A percentile compares a stretch with the other conserved stretches of the same genome.
Evolutionary conservation across 164 flowering plant genomes (phyloP).

Genomic region (Vitis riparia): DNA sequence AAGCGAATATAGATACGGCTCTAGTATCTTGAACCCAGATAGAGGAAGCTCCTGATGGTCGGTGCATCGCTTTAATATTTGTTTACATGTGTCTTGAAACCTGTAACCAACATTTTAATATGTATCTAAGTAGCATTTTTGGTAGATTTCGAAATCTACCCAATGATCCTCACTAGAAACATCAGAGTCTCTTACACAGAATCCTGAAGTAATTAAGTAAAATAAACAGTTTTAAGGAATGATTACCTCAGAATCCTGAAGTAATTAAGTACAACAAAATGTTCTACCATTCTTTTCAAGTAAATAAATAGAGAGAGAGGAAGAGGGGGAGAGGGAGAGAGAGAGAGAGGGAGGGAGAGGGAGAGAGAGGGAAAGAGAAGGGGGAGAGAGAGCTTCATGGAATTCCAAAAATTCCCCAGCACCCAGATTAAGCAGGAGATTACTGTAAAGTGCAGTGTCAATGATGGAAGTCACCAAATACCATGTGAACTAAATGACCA

Average conservation of each 20-base stretch:
- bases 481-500: too few species aligned
- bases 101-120: conserved; percentile 18
- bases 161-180: neutral
- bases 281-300: too few species aligned
- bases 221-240: neutral
- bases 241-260: too few species aligned
- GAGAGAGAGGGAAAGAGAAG: neutral
- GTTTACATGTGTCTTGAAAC: conserved; percentile 25
- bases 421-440: neutral
- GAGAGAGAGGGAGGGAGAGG: neutral
- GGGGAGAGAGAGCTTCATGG: conserved; percentile 1
- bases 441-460: too few species aligned
- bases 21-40: neutral
- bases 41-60: conserved; percentile 12
- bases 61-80: conserved; percentile 14
- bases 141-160: neutral
- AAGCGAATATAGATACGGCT: too few species aligned
- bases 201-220: neutral
- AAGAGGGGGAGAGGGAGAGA: too few species aligned
- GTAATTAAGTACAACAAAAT: too few species aligned
- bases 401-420: conserved; percentile 8
- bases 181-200: neutral
- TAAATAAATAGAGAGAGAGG: too few species aligned
- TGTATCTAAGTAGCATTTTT: neutral
- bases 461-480: too few species aligned